Base-by-base conservation (phyloP, 2,329 filamentous ascomycete genomes). In the Nemania sp. region DNA sequence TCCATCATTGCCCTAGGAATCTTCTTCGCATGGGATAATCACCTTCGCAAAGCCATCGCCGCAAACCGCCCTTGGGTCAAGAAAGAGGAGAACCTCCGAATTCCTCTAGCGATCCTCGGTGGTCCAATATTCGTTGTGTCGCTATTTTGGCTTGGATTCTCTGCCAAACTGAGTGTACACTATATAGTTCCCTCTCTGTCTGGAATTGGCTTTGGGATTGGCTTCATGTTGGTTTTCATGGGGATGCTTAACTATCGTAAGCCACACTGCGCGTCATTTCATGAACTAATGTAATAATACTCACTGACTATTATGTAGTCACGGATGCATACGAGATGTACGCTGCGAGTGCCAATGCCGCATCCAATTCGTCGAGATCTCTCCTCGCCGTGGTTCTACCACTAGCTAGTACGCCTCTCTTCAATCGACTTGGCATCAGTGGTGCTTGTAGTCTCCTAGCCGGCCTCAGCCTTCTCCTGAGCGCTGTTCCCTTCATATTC, bases 81-180 rank as follows among this genome's bases (percentile, higher is more conserved):
- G 27, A 83, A 85, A 54, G 90, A 92, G 72, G 86, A 94, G 75
- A 90, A 88, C 75, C 86, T 89, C 5, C 87, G 92, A 1, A 83
- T 95, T 0, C 92, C 92, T 0, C 82, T 94, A 2, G 92, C 91
- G 3, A 91, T 88, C 74, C 73, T 93, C 20, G 92, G 90, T 0
- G 91, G 92, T 0, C 90, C 91, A 0, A 80, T 92, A 49, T 88
- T 87, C 72, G 84, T 83, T 20, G 62, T 85, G 35, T 84, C 85
- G 7, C 79, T 89, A 63, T 88, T 89, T 76, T 89, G 87, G 87
- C 83, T 91, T 18, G 89, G 87, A 22, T 91, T 86, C 85, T 84
- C 86, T 0, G 82, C 88, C 1, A 80, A 79, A 5, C 64, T 78
- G 0, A 78, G 76, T 6, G 78, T 88, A 5, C 80, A 84, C 56